Percentiles rank a stretch among this genome's conserved stretches.
These are phyloP conservation scores for Boletus semigastroideus DNA, from an alignment of 1,284 basidiomycete species.

Conservation along the genomic window DNA sequence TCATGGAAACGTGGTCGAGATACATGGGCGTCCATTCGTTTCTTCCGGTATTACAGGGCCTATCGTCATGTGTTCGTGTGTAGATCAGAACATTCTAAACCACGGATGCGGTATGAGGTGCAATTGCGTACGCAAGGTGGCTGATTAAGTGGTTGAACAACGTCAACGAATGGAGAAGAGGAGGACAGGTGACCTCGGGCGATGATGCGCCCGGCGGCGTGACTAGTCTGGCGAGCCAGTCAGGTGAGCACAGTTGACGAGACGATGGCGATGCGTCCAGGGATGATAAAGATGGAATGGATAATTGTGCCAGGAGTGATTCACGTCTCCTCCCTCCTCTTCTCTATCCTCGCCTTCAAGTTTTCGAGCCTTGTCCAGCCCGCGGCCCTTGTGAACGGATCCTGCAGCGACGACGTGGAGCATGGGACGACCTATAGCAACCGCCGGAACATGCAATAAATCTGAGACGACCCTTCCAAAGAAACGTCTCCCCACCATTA, in stretches of 20 bases:
- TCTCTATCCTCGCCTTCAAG: background rate
- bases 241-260: conserved; percentile 17
- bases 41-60: background rate
- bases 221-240: conserved; percentile 8
- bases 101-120: background rate
- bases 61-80: background rate
- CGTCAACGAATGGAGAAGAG: conserved; percentile 4
- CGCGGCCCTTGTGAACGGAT: background rate
- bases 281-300: conserved; percentile 14
- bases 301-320: too few species aligned
- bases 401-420: too few species aligned
- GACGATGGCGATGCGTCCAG: conserved; percentile 13
- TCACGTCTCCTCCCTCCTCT: background rate
- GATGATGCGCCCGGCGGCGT: background rate
- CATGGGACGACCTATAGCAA: too few species aligned
- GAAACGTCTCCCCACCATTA: too few species aligned
- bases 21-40: conserved; percentile 15
- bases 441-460: too few species aligned
- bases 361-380: background rate
- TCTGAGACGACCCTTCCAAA: too few species aligned
- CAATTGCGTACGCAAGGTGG: background rate
- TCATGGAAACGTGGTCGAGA: conserved; percentile 15
- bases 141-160: background rate
- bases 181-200: conserved; percentile 14
- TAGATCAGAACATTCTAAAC: background rate